Conservation (phyloP, 164 flowering plant genomes). For the Nelumbo lutea region DNA sequence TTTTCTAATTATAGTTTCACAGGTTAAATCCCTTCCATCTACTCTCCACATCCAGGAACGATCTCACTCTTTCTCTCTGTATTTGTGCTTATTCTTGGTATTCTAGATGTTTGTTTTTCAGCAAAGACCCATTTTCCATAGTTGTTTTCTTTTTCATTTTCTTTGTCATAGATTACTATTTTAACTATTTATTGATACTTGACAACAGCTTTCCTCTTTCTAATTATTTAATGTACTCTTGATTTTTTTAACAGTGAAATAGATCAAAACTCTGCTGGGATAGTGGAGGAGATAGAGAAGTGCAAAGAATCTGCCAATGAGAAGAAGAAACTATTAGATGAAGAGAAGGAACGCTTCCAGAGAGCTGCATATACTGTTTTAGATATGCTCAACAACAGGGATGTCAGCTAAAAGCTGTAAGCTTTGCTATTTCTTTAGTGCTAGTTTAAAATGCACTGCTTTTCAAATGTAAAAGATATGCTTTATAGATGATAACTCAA, state of each 20-base stretch:
- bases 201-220: background rate
- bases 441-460: background rate
- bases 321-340: slow-evolving; percentile 52
- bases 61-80: background rate
- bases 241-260: slow-evolving; percentile 19
- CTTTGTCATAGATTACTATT: no score
- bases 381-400: slow-evolving; percentile 51
- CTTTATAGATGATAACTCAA: background rate
- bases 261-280: slow-evolving; percentile 41
- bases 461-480: background rate
- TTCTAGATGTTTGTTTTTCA: background rate
- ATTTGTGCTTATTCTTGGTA: background rate
- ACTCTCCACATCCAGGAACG: background rate
- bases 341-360: slow-evolving; percentile 68
- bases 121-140: background rate
- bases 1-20: background rate
- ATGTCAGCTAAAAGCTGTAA: slow-evolving; percentile 6
- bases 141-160: background rate
- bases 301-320: slow-evolving; percentile 56
- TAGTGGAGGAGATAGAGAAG: slow-evolving; percentile 71
- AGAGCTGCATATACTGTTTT: slow-evolving; percentile 66
- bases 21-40: background rate
- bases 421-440: background rate
- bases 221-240: background rate
- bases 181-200: no score